Evolutionary conservation across 257 asterid species (phyloP), one percentile per base, ranked within the genome.

Genomic region (Henckelia pumila): DNA sequence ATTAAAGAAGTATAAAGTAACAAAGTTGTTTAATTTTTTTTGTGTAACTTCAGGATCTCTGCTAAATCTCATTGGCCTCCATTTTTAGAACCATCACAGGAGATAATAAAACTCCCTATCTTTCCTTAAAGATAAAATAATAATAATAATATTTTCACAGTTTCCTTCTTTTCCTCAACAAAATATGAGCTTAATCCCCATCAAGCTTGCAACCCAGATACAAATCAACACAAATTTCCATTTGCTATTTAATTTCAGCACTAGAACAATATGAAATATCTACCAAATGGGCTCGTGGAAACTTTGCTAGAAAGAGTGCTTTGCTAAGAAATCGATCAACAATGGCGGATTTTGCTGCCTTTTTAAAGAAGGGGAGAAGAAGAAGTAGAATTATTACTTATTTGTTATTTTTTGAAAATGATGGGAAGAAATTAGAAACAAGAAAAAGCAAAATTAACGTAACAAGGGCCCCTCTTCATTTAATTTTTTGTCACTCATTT

Each of bases 11-110:
- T 16, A 26, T 53, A 29, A 61, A 59, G 32, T 66, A 64, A 35
- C 24, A 59, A 73, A 61, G 59, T 53, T 52, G 23, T 28, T 76
- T 19, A 49, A 66, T 35, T 59, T 61, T 44, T 47, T 47, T 16
- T 1, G 61, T 52, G 61, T 49, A 71, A 25, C 35, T 64, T 61
- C 52, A 16, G 63, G 75, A 57, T 53, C 61, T 49, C 77, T 76
- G 78, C 71, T 78, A 75, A 75, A 84, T 76, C 78, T 84, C 89
- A 75, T 81, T 62, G 33, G 84, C 86, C 69, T 84, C 86, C 86
- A 84, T 84, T 71, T 13, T 75, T 3, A 44, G 30, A 64, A 75
- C 67, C 56, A 63, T 52, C 56, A 63, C 62, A 21, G 11, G 29
- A 75, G 61, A 56, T 26, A 71, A 71, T n/a, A 58, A 63, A 73